A percentile compares a stretch with the other conserved stretches of the same genome.
Conservation (phyloP, 371 early-diverging fungal species). For the Saksenaea oblongispora region DNA sequence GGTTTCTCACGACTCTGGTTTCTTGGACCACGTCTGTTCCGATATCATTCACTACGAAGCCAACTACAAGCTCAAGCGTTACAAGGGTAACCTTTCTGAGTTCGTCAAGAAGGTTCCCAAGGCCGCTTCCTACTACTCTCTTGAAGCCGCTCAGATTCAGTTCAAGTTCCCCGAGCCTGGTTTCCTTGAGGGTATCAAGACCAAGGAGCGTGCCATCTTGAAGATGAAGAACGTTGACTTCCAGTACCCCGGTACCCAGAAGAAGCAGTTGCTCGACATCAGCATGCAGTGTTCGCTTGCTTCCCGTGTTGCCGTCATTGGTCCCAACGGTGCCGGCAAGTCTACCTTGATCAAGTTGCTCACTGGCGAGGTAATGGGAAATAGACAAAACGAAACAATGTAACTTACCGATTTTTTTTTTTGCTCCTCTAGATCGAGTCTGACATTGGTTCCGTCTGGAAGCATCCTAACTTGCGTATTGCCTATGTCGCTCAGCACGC, state of each 20-base stretch:
- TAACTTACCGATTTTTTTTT: not conserved
- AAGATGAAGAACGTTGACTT: conserved; percentile 66
- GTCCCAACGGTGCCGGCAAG: conserved; percentile 81
- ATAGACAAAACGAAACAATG: too few species aligned
- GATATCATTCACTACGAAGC: conserved; percentile 81
- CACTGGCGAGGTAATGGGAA: conserved; percentile 66
- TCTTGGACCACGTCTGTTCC: conserved; percentile 85
- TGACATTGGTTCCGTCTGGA: conserved; percentile 67
- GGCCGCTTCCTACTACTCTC: conserved; percentile 75
- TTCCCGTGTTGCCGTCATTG: conserved; percentile 75
- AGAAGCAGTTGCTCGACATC: conserved; percentile 56
- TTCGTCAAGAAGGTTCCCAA: conserved; percentile 81
- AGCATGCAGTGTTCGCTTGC: conserved; percentile 64
- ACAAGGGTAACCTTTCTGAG: conserved; percentile 82
- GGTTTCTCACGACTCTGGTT: conserved; percentile 86
- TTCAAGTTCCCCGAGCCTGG: conserved; percentile 77
- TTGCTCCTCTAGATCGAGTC: conserved; percentile 49
- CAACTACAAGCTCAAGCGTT: conserved; percentile 74
- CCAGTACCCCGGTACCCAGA: conserved; percentile 66
- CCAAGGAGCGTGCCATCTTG: conserved; percentile 71
- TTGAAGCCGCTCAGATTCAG: conserved; percentile 56
- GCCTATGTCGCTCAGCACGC: conserved; percentile 91
- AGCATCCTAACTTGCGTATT: conserved; percentile 81
- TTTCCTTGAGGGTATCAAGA: conserved; percentile 72
- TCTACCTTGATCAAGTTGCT: conserved; percentile 84